phyloP scores from a whole-genome alignment of 148 eudicot species.

The Arctostaphylos glauca region DNA sequence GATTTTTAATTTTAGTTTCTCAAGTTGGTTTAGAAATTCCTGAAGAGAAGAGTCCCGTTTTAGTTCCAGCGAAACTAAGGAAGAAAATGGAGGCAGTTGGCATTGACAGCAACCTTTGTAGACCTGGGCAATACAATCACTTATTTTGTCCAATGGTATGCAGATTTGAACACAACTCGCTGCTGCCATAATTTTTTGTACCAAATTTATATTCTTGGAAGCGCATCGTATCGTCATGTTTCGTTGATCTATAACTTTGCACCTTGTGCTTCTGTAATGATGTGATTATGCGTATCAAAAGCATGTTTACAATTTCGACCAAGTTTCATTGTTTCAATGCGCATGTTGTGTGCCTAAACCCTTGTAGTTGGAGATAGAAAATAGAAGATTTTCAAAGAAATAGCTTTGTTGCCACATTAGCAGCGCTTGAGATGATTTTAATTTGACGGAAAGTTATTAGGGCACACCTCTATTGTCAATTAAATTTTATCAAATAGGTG shows the following conservation, averaged over 20 bases:
- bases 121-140: conserved; percentile 51
- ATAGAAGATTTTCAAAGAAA: background rate
- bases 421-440: background rate
- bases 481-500: background rate
- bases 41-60: conserved; percentile 18
- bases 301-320: background rate
- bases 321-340: too few species aligned
- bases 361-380: background rate
- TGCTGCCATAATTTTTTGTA: conserved; percentile 4
- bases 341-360: too few species aligned
- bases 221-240: background rate
- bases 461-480: background rate
- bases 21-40: conserved; percentile 40
- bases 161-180: background rate
- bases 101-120: conserved; percentile 34
- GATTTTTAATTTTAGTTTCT: conserved; percentile 18
- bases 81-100: conserved; percentile 51
- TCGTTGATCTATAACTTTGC: background rate
- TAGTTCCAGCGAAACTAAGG: conserved; percentile 26
- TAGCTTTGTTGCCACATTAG: background rate
- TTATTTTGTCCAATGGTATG: conserved; percentile 63
- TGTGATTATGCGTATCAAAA: background rate
- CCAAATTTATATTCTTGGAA: background rate
- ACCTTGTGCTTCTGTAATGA: background rate
- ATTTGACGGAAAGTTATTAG: background rate